Percentiles rank a stretch among this genome's conserved stretches.
Conservation (phyloP, 257 asterid genomes). For the Anisodus tanguticus region DNA sequence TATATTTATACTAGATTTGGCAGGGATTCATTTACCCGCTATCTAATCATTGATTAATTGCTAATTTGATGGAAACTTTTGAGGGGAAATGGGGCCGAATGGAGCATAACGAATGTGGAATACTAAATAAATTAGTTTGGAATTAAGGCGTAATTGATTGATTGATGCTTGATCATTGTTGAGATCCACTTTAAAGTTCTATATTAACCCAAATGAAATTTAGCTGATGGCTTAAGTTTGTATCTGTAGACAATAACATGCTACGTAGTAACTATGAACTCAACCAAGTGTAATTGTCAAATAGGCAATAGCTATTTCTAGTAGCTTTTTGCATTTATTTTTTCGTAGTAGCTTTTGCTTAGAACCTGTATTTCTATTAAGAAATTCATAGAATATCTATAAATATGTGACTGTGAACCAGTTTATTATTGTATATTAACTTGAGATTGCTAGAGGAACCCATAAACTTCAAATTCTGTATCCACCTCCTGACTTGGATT, state of each 20-base stretch:
- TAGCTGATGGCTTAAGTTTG: neutral
- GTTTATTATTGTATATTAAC: neutral
- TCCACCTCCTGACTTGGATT: neutral
- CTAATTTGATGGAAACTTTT: neutral
- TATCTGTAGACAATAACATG: neutral
- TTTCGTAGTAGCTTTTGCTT: too few species aligned
- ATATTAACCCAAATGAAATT: neutral
- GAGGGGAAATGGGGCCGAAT: neutral
- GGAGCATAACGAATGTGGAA: neutral
- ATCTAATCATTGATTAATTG: neutral
- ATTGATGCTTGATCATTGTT: conserved; percentile 14
- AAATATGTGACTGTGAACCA: neutral
- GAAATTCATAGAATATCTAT: too few species aligned
- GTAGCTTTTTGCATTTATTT: too few species aligned
- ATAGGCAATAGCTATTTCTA: too few species aligned
- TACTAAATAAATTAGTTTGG: neutral
- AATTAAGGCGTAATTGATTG: neutral
- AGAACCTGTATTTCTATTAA: too few species aligned
- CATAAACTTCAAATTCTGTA: neutral
- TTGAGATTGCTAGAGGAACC: neutral
- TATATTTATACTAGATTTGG: too few species aligned
- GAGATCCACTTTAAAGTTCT: neutral
- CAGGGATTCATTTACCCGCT: too few species aligned
- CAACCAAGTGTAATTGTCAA: neutral
- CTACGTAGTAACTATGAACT: neutral